Conservation (phyloP, 2,329 filamentous ascomycete species). For the Penicillium sclerotiorum region DNA sequence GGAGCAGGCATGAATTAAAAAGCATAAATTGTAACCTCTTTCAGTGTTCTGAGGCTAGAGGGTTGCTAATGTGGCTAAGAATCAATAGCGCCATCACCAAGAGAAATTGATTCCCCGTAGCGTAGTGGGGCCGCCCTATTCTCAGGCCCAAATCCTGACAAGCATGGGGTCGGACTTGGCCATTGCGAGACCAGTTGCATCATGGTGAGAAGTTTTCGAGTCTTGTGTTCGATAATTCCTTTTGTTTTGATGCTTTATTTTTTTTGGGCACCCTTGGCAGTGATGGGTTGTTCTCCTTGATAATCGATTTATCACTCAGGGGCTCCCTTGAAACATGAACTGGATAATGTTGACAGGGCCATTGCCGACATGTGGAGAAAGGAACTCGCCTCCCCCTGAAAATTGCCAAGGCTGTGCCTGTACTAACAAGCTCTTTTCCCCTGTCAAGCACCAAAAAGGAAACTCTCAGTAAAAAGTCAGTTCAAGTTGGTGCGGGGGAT, state of each 20-base stretch:
- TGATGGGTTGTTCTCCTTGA: too few species aligned
- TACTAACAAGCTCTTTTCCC: neutral
- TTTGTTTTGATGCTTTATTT: too few species aligned
- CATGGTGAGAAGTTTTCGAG: neutral
- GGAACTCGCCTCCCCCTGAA: neutral
- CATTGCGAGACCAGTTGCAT: constrained; percentile 1
- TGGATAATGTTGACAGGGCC: neutral
- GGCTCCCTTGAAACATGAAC: neutral
- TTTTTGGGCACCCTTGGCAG: neutral
- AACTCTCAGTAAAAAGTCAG: neutral
- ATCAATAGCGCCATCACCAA: constrained; percentile 27
- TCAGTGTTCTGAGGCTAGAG: neutral
- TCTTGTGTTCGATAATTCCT: too few species aligned
- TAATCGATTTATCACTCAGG: neutral
- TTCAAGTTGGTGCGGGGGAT: neutral
- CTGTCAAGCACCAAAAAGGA: neutral
- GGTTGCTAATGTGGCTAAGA: constrained; percentile 4
- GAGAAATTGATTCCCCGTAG: neutral
- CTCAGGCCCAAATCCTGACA: neutral
- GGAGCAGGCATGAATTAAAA: too few species aligned
- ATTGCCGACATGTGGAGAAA: neutral
- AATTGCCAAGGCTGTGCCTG: neutral
- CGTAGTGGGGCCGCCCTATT: neutral
- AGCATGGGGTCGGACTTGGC: neutral
- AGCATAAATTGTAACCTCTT: constrained; percentile 8